Evolutionary conservation across 148 eudicot genomes (phyloP).

Genomic region (Cornus kousa): DNA sequence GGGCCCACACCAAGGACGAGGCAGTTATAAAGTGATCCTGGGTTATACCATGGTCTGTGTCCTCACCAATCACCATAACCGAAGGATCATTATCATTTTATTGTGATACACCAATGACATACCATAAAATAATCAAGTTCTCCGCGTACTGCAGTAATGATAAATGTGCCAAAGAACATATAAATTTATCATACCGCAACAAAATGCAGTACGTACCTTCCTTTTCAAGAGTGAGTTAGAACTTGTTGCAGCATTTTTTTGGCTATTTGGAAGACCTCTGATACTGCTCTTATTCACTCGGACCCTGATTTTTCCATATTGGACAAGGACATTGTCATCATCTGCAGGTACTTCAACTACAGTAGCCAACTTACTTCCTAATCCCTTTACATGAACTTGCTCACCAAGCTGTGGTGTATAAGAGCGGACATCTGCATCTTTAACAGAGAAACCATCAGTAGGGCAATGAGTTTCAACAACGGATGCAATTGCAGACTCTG

Average conservation of each 20-base stretch:
- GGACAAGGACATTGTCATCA: slow-evolving; percentile 68
- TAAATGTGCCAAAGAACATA: background rate
- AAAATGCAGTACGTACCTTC: slow-evolving; percentile 41
- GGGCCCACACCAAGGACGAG: too few relatives aligned
- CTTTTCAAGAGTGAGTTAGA: slow-evolving; percentile 34
- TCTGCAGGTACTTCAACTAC: slow-evolving; percentile 70
- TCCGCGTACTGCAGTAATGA: too few relatives aligned
- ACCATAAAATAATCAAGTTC: too few relatives aligned
- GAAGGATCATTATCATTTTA: too few relatives aligned
- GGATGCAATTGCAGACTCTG: slow-evolving; percentile 67
- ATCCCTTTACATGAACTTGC: slow-evolving; percentile 64
- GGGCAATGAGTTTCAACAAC: slow-evolving; percentile 56
- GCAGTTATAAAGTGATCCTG: too few relatives aligned
- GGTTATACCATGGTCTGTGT: too few relatives aligned
- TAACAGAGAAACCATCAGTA: slow-evolving; percentile 19
- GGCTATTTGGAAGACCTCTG: slow-evolving; percentile 26
- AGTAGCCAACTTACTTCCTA: slow-evolving; percentile 75
- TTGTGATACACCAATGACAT: too few relatives aligned
- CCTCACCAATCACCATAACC: too few relatives aligned
- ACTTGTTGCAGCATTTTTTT: slow-evolving; percentile 25
- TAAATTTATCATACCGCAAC: background rate
- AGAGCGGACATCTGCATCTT: slow-evolving; percentile 33
- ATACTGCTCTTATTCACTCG: slow-evolving; percentile 62
- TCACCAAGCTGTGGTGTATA: slow-evolving; percentile 63
- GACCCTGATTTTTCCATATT: slow-evolving; percentile 72